Conservation (phyloP, 225 moss, liverwort and hornwort genomes). For the Sphagnum tenellum region DNA sequence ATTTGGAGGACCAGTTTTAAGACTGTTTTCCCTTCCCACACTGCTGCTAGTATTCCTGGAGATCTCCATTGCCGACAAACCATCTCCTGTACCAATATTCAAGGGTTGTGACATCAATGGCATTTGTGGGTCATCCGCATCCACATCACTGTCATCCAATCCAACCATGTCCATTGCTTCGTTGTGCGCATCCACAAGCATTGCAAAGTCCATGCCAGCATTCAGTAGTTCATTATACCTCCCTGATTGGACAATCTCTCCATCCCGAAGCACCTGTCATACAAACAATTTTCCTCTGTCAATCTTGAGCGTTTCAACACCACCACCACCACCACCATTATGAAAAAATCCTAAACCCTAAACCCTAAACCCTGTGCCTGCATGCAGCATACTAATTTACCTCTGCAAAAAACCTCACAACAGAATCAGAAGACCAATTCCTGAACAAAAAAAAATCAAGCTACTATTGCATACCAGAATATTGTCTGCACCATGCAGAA, state of each 20-base stretch:
- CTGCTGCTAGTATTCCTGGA: neutral
- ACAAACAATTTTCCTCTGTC: neutral
- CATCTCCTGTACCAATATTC: too few relatives aligned
- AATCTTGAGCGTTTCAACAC: too few relatives aligned
- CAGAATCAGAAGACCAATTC: neutral
- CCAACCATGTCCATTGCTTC: constrained; percentile 43
- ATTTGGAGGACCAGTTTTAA: neutral
- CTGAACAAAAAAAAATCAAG: neutral
- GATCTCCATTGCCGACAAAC: neutral
- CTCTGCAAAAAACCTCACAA: too few relatives aligned
- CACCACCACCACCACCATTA: too few relatives aligned
- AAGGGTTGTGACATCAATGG: too few relatives aligned
- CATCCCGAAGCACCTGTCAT: constrained; percentile 61
- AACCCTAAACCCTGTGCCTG: too few relatives aligned
- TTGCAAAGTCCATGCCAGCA: constrained; percentile 54
- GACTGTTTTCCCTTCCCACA: neutral
- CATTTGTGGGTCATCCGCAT: too few relatives aligned
- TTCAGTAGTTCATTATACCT: constrained; percentile 44
- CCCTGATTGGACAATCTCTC: constrained; percentile 55
- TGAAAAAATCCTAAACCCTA: too few relatives aligned
- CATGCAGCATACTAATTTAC: too few relatives aligned
- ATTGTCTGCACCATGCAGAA: constrained; percentile 34
- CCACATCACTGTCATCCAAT: constrained; percentile 6
- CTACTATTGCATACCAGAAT: constrained; percentile 18
- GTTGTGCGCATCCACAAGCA: constrained; percentile 65